Evolutionary conservation across 2,329 filamentous ascomycete species (phyloP).

Genomic region (Aspergillus vadensis): DNA sequence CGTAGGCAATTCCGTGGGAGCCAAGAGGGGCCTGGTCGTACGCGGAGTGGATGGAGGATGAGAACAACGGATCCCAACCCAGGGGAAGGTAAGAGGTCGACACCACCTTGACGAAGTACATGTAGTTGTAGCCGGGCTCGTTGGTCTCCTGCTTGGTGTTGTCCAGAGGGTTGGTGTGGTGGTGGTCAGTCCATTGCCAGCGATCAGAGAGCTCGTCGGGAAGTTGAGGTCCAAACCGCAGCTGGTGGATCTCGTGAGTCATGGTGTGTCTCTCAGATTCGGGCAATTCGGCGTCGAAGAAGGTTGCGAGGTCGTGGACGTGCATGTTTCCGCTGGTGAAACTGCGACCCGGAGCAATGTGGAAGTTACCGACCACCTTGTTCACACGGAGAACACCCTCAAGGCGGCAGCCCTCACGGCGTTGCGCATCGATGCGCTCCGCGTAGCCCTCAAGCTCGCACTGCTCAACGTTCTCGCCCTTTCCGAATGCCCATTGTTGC

Average conservation of each 20-base stretch:
- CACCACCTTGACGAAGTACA: constrained; percentile 99
- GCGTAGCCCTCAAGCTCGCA: constrained; percentile 93
- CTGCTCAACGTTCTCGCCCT: constrained; percentile 90
- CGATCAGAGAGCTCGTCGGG: constrained; percentile 66
- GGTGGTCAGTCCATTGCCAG: constrained; percentile 81
- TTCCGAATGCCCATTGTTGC: constrained; percentile 89
- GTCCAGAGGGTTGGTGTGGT: constrained; percentile 84
- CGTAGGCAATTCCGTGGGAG: constrained; percentile 65
- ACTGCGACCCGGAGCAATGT: constrained; percentile 91
- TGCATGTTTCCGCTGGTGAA: constrained; percentile 98
- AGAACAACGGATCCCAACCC: constrained; percentile 72
- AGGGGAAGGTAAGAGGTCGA: constrained; percentile 92
- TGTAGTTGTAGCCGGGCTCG: constrained; percentile 89
- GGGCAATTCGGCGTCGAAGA: constrained; percentile 67
- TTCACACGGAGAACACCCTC: constrained; percentile 92
- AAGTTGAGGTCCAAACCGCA: constrained; percentile 91
- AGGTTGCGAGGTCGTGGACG: constrained; percentile 95
- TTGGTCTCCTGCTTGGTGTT: constrained; percentile 72
- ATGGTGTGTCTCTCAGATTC: constrained; percentile 77
- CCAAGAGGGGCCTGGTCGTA: constrained; percentile 65
- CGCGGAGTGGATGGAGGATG: constrained; percentile 38
- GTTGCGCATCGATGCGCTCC: constrained; percentile 82
- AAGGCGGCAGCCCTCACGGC: constrained; percentile 89
- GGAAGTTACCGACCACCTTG: constrained; percentile 98
- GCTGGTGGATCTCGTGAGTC: constrained; percentile 80